Evolutionary conservation across 257 asterid species (phyloP), one percentile per base, ranked within the genome.

Genomic region (Mitragyna speciosa): DNA sequence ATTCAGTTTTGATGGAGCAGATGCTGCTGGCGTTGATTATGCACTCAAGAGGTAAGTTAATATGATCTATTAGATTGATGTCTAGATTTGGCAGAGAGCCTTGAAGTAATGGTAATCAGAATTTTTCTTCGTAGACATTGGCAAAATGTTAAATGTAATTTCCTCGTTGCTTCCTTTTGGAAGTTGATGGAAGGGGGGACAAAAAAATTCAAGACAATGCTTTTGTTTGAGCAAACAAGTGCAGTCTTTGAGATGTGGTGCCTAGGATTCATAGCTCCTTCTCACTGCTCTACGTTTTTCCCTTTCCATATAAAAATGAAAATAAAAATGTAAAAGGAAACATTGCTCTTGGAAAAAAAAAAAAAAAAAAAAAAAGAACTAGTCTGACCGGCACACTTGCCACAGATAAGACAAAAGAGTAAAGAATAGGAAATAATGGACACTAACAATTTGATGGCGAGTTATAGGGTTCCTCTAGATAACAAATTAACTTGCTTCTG

Each of bases 1-100:
- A 78, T 96, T 96, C 82, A 94, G 73, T 85, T 96, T 96, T 77
- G 98, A 96, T 64, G 98, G 98, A 69, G 98, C 98, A 49, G 98
- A 96, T 89, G 91, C 91, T 56, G 92, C 89, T 63, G 99, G 99
- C 33, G 95, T 96, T 56, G 99, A 96, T 87, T 92, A 94, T 87
- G 98, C 98, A 79, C 93, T 94, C 66, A 91, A 96, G 81, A 91
- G 99, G 99, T 93, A 87, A 82, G 82, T 75, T 59, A 24, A 45
- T 28, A 17, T 36, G n/a, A 20, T 28, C 16, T 58, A n/a, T 48
- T 70, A 11, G 70, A 45, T 12, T 45, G 39, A 43, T 2, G 47
- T 30, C 56, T 75, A n/a, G 9, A 4, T 4, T 26, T 36, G 36
- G 31, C 51, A 20, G 39, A 45, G 8, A 41, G 15, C 30, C 70